Evolutionary conservation across 2,329 filamentous ascomycete species (phyloP).

Genomic region (Ceratocystis cacaofunesta): DNA sequence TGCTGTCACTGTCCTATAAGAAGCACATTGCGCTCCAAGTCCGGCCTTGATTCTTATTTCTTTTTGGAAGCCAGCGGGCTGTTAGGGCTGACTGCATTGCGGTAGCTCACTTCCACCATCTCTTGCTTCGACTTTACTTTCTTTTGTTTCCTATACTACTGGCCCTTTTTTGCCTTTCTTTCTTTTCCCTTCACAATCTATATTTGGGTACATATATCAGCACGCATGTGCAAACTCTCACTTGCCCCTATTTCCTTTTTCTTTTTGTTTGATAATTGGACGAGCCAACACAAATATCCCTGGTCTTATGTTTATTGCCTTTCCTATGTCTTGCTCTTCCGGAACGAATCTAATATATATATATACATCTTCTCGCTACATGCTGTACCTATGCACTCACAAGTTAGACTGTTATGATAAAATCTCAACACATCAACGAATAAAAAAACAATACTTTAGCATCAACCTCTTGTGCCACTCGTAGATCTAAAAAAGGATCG

Average conservation of each 20-base stretch:
- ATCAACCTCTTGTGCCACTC: no score
- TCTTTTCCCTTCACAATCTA: not conserved
- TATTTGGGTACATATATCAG: not conserved
- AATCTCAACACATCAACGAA: no score
- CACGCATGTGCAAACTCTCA: not conserved
- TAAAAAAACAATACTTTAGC: no score
- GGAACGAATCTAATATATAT: not conserved
- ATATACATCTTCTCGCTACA: not conserved
- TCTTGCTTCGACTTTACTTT: not conserved
- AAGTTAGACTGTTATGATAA: no score
- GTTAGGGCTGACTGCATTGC: not conserved
- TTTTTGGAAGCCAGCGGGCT: not conserved
- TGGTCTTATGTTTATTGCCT: not conserved
- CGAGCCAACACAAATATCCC: not conserved
- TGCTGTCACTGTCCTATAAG: not conserved
- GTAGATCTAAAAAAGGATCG: no score
- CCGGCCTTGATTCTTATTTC: not conserved
- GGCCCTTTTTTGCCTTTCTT: not conserved
- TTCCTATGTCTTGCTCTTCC: not conserved
- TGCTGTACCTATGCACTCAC: no score
- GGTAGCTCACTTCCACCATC: not conserved
- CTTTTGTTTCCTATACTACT: not conserved
- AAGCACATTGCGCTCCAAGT: not conserved
- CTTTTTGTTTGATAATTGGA: not conserved
- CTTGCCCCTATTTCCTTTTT: not conserved